Conservation (phyloP, 352 stramenopile genomes). For the Phytopythium aichiense region DNA sequence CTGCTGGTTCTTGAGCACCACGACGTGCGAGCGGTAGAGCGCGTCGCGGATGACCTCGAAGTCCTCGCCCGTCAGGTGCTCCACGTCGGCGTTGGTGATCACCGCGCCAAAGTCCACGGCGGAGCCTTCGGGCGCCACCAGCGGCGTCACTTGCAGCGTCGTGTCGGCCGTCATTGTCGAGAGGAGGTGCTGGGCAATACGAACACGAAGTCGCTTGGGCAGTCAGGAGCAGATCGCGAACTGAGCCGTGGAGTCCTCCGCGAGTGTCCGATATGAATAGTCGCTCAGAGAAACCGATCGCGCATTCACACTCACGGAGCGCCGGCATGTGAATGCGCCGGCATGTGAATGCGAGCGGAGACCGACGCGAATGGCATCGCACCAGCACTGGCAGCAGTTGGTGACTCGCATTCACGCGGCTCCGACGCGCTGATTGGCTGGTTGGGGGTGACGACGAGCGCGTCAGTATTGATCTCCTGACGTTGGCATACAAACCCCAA, state of each 20-base stretch:
- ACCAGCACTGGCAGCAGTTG: too few relatives aligned
- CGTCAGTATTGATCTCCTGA: not conserved
- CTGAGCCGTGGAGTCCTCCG: not conserved
- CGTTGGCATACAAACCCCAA: not conserved
- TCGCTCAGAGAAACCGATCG: not conserved
- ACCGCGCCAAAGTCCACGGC: slow-evolving; percentile 19
- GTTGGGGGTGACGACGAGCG: not conserved
- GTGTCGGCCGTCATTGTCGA: slow-evolving; percentile 10
- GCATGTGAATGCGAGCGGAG: not conserved
- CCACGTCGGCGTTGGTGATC: slow-evolving; percentile 21
- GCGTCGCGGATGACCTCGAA: slow-evolving; percentile 19
- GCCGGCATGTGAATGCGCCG: not conserved
- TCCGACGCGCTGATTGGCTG: not conserved
- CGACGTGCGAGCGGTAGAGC: slow-evolving; percentile 24
- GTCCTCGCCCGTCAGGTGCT: slow-evolving; percentile 18
- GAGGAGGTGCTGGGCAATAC: too few relatives aligned
- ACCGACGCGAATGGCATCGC: too few relatives aligned
- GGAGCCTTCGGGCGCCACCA: slow-evolving; percentile 13
- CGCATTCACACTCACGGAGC: not conserved
- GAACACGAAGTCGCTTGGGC: not conserved
- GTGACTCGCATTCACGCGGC: not conserved
- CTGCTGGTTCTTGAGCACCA: slow-evolving; percentile 28
- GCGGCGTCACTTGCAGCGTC: slow-evolving; percentile 15
- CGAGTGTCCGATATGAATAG: not conserved
- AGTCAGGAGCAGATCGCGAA: not conserved